phyloP scores from a whole-genome alignment of 345 rosid species.

The Gossypium stocksii region DNA sequence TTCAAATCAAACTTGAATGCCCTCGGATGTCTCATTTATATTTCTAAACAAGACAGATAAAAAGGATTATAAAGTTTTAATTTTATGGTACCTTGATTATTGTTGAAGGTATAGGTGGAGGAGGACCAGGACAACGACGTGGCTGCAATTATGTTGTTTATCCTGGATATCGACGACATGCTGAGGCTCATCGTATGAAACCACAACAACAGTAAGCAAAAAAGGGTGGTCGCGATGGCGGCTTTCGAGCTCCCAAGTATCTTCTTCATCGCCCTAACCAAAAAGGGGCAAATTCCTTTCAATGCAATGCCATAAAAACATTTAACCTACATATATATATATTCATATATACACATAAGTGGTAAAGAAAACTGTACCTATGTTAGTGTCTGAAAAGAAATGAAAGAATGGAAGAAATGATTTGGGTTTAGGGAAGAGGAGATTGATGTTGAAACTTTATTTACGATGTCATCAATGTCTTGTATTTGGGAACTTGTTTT shows the following conservation, averaged over 20 bases:
- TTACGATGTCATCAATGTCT: neutral
- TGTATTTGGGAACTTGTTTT: neutral
- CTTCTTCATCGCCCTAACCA: neutral
- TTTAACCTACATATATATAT: no score
- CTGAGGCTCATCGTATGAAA: conserved; percentile 7
- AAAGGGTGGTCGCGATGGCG: neutral
- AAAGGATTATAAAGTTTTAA: neutral
- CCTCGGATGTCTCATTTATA: no score
- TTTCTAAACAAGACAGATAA: no score
- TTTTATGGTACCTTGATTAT: neutral
- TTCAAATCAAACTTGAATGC: no score
- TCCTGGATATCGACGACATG: conserved; percentile 10
- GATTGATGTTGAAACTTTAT: neutral
- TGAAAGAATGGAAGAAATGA: neutral
- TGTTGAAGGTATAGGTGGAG: neutral
- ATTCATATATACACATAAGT: neutral
- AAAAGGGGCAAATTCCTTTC: neutral
- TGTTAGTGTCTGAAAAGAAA: neutral
- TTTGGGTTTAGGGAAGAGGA: neutral
- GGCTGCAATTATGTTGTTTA: conserved; percentile 7
- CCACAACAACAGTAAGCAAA: neutral
- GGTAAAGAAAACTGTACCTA: conserved; percentile 1
- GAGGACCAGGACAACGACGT: neutral
- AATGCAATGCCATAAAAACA: neutral
- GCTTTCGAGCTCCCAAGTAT: neutral